Conservation (phyloP, 176 grass and related monocot species). For the Metroxylon sagu region DNA sequence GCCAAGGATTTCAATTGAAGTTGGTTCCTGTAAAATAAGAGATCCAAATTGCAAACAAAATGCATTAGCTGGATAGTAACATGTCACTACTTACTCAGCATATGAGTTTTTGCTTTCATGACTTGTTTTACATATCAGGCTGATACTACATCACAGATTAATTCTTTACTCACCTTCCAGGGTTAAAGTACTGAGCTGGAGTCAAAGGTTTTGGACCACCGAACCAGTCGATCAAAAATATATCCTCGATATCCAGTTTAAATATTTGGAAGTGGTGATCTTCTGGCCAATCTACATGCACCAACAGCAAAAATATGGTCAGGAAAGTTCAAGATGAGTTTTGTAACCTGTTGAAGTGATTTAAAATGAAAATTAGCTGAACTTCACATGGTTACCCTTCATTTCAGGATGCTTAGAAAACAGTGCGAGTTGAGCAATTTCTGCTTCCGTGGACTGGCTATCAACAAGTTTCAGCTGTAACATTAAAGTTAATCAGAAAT, state of each 20-base stretch:
- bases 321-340: too few relatives aligned
- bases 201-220: conserved; percentile 83
- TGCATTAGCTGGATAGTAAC: too few relatives aligned
- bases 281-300: conserved; percentile 67
- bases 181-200: conserved; percentile 53
- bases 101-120: too few relatives aligned
- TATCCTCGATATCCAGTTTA: conserved; percentile 66
- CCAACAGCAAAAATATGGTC: conserved; percentile 4
- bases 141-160: too few relatives aligned
- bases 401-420: conserved; percentile 91
- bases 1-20: too few relatives aligned
- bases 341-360: too few relatives aligned
- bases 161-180: conserved; percentile 32
- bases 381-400: conserved; percentile 41
- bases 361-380: too few relatives aligned
- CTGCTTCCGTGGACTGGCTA: conserved; percentile 45
- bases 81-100: too few relatives aligned
- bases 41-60: too few relatives aligned
- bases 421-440: conserved; percentile 53
- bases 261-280: conserved; percentile 70
- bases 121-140: too few relatives aligned
- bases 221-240: conserved; percentile 96
- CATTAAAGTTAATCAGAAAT: not conserved
- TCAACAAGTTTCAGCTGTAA: conserved; percentile 72
- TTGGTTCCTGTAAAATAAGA: too few relatives aligned